phyloP scores from a whole-genome alignment of 2,329 filamentous ascomycete species.

The Pseudogymnoascus sp. region DNA sequence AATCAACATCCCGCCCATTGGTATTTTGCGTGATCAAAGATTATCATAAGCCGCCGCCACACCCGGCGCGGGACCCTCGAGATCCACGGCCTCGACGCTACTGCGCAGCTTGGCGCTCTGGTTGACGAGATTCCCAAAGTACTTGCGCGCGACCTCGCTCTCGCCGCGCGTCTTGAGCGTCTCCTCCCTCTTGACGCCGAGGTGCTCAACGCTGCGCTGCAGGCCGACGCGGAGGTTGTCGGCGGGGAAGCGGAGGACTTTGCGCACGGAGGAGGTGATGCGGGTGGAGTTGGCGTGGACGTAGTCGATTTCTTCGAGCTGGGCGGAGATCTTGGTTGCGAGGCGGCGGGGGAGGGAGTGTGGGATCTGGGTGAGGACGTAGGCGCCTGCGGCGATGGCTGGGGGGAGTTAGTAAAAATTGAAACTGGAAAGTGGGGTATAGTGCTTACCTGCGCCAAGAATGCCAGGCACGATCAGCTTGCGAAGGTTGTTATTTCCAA shows the following conservation, averaged over 20 bases:
- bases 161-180: slow-evolving; percentile 74
- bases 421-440: slow-evolving; percentile 9
- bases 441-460: slow-evolving; percentile 64
- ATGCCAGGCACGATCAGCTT: slow-evolving; percentile 75
- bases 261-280: slow-evolving; percentile 78
- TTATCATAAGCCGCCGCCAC: slow-evolving; percentile 27
- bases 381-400: slow-evolving; percentile 71
- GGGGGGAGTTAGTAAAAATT: slow-evolving; percentile 30
- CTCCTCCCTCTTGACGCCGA: slow-evolving; percentile 71
- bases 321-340: slow-evolving; percentile 72
- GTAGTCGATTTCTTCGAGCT: slow-evolving; percentile 80
- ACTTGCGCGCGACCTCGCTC: slow-evolving; percentile 80
- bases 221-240: slow-evolving; percentile 79
- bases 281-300: slow-evolving; percentile 81
- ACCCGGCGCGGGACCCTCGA: slow-evolving; percentile 29
- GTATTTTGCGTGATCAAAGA: slow-evolving; percentile 14
- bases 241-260: slow-evolving; percentile 79
- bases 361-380: slow-evolving; percentile 80
- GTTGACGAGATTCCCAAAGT: slow-evolving; percentile 79
- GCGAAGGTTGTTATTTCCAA: slow-evolving; percentile 75
- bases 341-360: slow-evolving; percentile 81
- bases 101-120: slow-evolving; percentile 48
- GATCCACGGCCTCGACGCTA: slow-evolving; percentile 28
- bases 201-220: slow-evolving; percentile 76
- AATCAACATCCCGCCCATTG: not conserved